Conservation (phyloP, 148 eudicot species). For the Tetragonia tetragonoides region DNA sequence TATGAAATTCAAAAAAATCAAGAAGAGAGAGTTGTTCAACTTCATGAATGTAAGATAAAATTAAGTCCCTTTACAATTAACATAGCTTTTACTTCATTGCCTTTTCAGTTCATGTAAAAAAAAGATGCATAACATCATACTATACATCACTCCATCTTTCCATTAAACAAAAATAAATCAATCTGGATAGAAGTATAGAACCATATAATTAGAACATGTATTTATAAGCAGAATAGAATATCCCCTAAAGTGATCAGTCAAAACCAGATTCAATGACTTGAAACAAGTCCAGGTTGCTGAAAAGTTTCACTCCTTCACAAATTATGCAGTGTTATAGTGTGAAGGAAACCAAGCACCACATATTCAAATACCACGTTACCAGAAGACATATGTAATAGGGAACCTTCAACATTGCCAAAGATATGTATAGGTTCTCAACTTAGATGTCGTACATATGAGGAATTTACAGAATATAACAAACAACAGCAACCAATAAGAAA, state of each 20-base stretch:
- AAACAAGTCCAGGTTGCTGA: background rate
- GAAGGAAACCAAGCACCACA: constrained; percentile 8
- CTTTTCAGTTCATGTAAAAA: no score
- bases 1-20: background rate
- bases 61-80: background rate
- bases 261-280: background rate
- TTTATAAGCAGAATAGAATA: background rate
- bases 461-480: no score
- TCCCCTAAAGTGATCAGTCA: no score
- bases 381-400: background rate
- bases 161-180: no score
- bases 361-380: background rate
- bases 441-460: no score
- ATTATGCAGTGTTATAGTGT: background rate
- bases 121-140: no score
- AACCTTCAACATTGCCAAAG: no score
- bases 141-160: no score
- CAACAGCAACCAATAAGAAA: background rate
- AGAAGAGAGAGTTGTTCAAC: background rate
- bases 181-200: no score
- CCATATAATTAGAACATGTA: no score
- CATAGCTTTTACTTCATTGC: background rate
- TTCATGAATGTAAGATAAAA: background rate
- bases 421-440: no score
- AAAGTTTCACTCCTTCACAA: background rate